These are phyloP conservation scores for Rhodocollybia butyracea DNA, from an alignment of 768 basidiomycete species.

Conservation along the genomic window DNA sequence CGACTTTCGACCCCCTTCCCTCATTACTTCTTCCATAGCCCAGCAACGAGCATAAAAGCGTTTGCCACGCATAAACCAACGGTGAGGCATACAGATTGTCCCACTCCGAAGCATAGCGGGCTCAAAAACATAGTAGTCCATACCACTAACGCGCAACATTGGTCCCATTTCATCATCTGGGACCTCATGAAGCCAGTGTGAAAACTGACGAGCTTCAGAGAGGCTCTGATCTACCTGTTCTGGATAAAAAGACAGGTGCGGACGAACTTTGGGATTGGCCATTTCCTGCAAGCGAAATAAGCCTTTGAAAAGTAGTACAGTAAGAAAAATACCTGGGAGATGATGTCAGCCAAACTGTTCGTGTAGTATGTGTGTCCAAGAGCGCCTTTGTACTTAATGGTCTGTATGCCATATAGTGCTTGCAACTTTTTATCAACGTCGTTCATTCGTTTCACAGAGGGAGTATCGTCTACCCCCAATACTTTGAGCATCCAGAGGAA, in stretches of 20 bases:
- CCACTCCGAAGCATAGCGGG: background rate
- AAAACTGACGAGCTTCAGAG: constrained; percentile 14
- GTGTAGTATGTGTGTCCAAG: constrained; percentile 29
- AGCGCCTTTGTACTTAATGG: constrained; percentile 25
- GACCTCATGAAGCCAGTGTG: constrained; percentile 3
- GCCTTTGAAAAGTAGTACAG: background rate
- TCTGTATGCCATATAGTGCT: constrained; percentile 24
- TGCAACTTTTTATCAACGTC: constrained; percentile 13
- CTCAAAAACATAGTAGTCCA: constrained; percentile 4
- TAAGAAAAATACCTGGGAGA: background rate
- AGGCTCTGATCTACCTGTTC: constrained; percentile 12
- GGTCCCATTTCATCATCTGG: background rate
- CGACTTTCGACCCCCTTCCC: background rate
- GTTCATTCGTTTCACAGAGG: background rate
- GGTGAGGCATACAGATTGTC: background rate
- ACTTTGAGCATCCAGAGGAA: background rate
- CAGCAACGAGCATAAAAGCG: background rate
- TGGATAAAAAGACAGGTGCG: constrained; percentile 13
- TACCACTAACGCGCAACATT: background rate
- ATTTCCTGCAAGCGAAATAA: constrained; percentile 14
- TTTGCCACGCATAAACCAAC: background rate
- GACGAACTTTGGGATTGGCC: constrained; percentile 16
- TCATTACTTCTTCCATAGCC: background rate
- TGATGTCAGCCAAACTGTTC: constrained; percentile 20
- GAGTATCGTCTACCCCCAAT: background rate